phyloP scores from a whole-genome alignment of 2,329 filamentous ascomycete species.

The Byssochlamys sp. region DNA sequence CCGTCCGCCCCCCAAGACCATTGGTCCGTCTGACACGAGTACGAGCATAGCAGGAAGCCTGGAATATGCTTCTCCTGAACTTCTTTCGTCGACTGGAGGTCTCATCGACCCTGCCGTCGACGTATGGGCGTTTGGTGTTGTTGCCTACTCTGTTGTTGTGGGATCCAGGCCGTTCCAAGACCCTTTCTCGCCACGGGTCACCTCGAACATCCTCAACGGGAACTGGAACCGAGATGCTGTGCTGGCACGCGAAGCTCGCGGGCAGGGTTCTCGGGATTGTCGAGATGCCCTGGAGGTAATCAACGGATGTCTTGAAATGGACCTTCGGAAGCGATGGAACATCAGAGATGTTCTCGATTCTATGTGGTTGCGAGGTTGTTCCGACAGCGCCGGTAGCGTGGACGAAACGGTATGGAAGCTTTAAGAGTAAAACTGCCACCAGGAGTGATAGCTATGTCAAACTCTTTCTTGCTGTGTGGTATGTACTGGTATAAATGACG shows the following conservation, averaged over 20 bases:
- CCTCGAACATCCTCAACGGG: conserved; percentile 50
- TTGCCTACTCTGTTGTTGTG: conserved; percentile 52
- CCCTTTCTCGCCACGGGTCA: conserved; percentile 48
- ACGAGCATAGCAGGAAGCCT: conserved; percentile 53
- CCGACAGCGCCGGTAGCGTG: conserved; percentile 19
- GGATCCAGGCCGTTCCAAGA: conserved; percentile 56
- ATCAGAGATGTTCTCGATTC: conserved; percentile 48
- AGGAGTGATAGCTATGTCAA: not conserved
- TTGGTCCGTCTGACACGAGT: conserved; percentile 47
- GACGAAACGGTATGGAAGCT: conserved; percentile 28
- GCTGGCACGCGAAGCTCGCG: conserved; percentile 30
- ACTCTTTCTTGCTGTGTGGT: not conserved
- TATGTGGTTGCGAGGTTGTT: conserved; percentile 43
- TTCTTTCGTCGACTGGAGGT: conserved; percentile 31
- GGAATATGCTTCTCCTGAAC: conserved; percentile 43
- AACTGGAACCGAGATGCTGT: conserved; percentile 49
- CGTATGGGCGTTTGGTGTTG: conserved; percentile 58
- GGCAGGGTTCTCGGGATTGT: conserved; percentile 23
- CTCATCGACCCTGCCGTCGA: conserved; percentile 48
- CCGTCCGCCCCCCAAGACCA: conserved; percentile 40
- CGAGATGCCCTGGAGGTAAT: conserved; percentile 48
- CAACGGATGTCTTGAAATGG: conserved; percentile 50
- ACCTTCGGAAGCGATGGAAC: conserved; percentile 47
- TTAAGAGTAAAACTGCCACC: conserved; percentile 11
- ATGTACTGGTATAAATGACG: not conserved